Evolutionary conservation across 2,329 filamentous ascomycete genomes (phyloP), one percentile per base, ranked within the genome.

Genomic region (Phyllosticta ampelicida): DNA sequence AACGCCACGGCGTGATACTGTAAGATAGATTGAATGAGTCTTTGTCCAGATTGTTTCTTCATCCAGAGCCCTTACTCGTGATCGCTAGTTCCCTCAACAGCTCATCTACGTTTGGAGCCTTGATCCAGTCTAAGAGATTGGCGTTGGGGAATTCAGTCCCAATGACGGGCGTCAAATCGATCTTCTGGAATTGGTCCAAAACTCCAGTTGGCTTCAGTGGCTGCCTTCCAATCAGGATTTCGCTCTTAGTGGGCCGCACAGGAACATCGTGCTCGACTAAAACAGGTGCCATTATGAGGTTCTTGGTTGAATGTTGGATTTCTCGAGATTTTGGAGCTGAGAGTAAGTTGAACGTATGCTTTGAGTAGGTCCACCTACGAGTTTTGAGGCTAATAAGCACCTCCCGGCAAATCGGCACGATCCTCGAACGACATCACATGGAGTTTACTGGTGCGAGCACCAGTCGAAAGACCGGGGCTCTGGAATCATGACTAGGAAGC

Each of bases 61-160:
- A 19, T 21, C 48, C 19, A 68, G 48, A 1, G 16, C 11, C 59
- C 63, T 50, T 63, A 69, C 70, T 69, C 11, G 68, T 67, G 28
- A 71, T 66, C 3, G 84, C 86, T 0, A 89, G 73, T 63, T 88
- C 86, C 0, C 81, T 78, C 21, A 88, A 67, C 19, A 86, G 72
- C 51, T 83, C 80, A 55, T 88, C 84, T 0, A 82, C 76, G 65
- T 87, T 84, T 0, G 80, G 74, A 0, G 82, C 80, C 26, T 82
- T 73, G 5, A 89, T 74, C 48, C 88, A 83, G 30, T 88, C 83
- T 5, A 78, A 78, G 0, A 86, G 73, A 61, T 84, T 79, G 30
- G 80, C 64, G 13, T 75, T 76, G n/a, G 78, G 74, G 61, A 78
- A 86, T 65, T 86, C 84, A 6, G 77, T 77, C 4, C 84, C 84